Evolutionary conservation across 345 rosid species (phyloP), one percentile per base, ranked within the genome.

Genomic region (Pistacia atlantica): DNA sequence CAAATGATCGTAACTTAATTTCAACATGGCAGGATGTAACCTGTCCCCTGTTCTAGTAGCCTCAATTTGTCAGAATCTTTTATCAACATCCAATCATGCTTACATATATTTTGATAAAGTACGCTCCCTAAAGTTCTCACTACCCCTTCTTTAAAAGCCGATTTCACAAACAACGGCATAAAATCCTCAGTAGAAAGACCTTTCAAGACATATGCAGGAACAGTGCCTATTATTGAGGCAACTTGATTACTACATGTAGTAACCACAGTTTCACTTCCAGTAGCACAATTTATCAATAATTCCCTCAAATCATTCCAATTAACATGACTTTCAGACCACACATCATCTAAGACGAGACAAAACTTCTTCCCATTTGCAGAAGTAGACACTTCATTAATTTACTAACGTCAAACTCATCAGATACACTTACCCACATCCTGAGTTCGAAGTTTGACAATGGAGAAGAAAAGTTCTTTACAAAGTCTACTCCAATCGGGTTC

Each of bases 21-120:
- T 52, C 17, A 52, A 2, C 14, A 3, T 2, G 14, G 56, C 5
- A 52, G 17, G 17, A 52, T 52, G 14, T 52, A 17, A 12, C 17
- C 17, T 52, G 14, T 17, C 56, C 17, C 17, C 12, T 14, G 56
- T 17, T 11, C 18, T 52, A 52, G 5, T 2, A 12, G 14, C 56
- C 56, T 12, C 3, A 52, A 38, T 38, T 38, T 12, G 4, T 52
- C 5, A 3, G 4, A 12, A 14, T 52, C 56, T 17, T 17, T 52
- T 52, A 52, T 13, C 0, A 12, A 1, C 4, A 12, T 13, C 56
- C 56, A 52, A 13, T 52, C 56, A 2, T 52, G 18, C 17, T 12
- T 12, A 5, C 1, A 16, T 25, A 0, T 75, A 70, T 8, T 79
- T 73, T 2, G 80, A 80, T 7, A 83, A 77, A 2, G 72, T 62